Percentiles rank a stretch among this genome's conserved stretches.
phyloP scores from a whole-genome alignment of 1,284 basidiomycete species.

The Microstroma glucosiphilum region DNA sequence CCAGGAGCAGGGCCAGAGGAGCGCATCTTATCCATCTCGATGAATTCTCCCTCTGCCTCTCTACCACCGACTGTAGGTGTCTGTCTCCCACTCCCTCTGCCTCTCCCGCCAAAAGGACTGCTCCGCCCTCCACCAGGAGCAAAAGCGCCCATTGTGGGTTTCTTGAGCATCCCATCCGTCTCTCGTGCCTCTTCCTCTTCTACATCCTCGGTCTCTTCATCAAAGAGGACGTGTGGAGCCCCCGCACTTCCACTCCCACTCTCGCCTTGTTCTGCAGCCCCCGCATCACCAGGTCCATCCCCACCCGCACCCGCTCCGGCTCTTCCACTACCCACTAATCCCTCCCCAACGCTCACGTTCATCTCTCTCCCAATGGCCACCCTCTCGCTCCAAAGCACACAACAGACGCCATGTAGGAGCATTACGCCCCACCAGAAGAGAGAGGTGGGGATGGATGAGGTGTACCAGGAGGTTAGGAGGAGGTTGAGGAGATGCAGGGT shows the following conservation, averaged over 20 bases:
- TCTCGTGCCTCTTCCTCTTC: neutral
- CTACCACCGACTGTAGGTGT: too few species aligned
- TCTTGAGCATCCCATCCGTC: neutral
- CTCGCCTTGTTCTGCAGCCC: neutral
- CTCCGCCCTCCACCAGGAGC: neutral
- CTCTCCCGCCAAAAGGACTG: neutral
- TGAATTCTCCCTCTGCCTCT: too few species aligned
- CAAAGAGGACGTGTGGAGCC: slow-evolving; percentile 1
- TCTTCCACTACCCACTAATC: slow-evolving; percentile 3
- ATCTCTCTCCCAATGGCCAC: slow-evolving; percentile 85
- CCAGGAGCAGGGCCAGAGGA: too few species aligned
- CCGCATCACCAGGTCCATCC: neutral
- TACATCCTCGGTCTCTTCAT: neutral
- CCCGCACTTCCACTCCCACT: neutral
- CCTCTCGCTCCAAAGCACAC: slow-evolving; percentile 78
- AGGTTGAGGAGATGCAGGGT: slow-evolving; percentile 85
- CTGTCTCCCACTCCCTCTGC: neutral
- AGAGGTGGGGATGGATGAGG: slow-evolving; percentile 71
- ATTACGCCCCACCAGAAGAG: slow-evolving; percentile 56
- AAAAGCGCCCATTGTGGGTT: neutral
- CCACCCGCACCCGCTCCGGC: too few species aligned
- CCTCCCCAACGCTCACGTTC: slow-evolving; percentile 45
- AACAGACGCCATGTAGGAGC: slow-evolving; percentile 64
- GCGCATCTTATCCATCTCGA: too few species aligned
- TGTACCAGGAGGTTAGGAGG: slow-evolving; percentile 84